These are phyloP conservation scores for Irpex lacteus DNA, from an alignment of 1,284 basidiomycete genomes.

Conservation along the genomic window DNA sequence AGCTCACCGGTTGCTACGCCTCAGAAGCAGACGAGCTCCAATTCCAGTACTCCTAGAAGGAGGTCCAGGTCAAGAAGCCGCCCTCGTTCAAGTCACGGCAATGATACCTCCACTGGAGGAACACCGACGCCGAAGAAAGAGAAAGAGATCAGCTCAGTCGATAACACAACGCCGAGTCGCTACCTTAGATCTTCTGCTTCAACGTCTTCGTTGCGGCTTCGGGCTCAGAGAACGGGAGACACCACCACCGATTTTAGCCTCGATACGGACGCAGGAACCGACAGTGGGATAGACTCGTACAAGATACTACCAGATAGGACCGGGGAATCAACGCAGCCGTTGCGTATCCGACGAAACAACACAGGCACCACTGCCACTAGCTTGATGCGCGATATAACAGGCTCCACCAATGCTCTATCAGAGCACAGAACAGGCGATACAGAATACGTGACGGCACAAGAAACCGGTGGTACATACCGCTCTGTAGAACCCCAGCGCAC, in stretches of 20 bases:
- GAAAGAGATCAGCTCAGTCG: background rate
- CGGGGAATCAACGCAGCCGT: slow-evolving; percentile 17
- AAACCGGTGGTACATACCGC: slow-evolving; percentile 3
- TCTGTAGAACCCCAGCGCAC: slow-evolving; percentile 4
- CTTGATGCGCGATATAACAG: slow-evolving; percentile 18
- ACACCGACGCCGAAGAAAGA: background rate
- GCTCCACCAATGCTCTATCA: slow-evolving; percentile 12
- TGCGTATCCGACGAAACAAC: slow-evolving; percentile 13
- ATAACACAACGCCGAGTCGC: background rate
- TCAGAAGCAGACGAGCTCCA: slow-evolving; percentile 2
- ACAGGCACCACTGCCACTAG: slow-evolving; percentile 10
- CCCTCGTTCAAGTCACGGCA: slow-evolving; percentile 22
- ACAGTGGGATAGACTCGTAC: background rate
- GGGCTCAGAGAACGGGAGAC: slow-evolving; percentile 13
- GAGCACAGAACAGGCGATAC: slow-evolving; percentile 8
- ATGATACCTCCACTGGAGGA: slow-evolving; percentile 11
- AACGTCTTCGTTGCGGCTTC: slow-evolving; percentile 13
- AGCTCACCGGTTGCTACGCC: slow-evolving; percentile 19
- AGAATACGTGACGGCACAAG: slow-evolving; percentile 3
- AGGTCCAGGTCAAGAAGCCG: slow-evolving; percentile 20
- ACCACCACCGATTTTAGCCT: slow-evolving; percentile 2
- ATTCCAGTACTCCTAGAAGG: slow-evolving; percentile 14
- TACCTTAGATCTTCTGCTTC: slow-evolving; percentile 10
- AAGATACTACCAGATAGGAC: slow-evolving; percentile 11
- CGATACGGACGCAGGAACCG: slow-evolving; percentile 2